Evolutionary conservation across 2,329 filamentous ascomycete species (phyloP).

Genomic region (Botrytis aclada): DNA sequence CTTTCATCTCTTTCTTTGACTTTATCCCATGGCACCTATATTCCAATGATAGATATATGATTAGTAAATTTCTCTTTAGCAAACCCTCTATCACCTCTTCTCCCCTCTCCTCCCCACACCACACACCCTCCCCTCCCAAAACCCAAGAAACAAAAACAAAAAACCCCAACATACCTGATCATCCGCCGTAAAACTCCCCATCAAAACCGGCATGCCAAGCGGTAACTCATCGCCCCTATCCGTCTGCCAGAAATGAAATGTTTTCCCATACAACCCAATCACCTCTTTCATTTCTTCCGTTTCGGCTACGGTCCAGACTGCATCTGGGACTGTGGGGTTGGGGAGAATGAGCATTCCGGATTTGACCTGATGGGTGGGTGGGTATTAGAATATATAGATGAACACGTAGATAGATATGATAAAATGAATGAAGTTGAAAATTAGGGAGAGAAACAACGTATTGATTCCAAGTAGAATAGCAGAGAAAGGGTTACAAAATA

Average conservation of each 20-base stretch:
- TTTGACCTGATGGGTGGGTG: slow-evolving; percentile 23
- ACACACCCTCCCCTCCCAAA: not conserved
- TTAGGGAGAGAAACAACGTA: too few species aligned
- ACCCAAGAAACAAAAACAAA: not conserved
- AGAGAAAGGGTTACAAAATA: too few species aligned
- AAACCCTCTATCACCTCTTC: too few species aligned
- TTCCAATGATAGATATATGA: slow-evolving; percentile 11
- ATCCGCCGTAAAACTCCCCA: slow-evolving; percentile 18
- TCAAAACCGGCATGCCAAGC: slow-evolving; percentile 16
- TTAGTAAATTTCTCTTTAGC: not conserved
- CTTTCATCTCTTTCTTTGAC: slow-evolving; percentile 51
- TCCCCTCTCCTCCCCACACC: not conserved
- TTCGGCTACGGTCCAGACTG: slow-evolving; percentile 73
- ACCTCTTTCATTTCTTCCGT: slow-evolving; percentile 77
- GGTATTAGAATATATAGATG: not conserved
- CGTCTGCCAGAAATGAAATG: slow-evolving; percentile 83
- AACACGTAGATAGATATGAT: not conserved
- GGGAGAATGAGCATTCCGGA: slow-evolving; percentile 73
- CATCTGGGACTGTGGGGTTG: slow-evolving; percentile 52
- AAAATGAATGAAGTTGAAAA: slow-evolving; percentile 29
- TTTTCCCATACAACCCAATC: slow-evolving; percentile 74
- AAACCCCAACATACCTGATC: not conserved
- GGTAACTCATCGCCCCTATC: slow-evolving; percentile 54
- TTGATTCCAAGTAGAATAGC: too few species aligned
- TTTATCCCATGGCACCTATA: slow-evolving; percentile 34